Base-by-base conservation (phyloP, 2,329 filamentous ascomycete species). In the Fusarium sulawesiense region DNA sequence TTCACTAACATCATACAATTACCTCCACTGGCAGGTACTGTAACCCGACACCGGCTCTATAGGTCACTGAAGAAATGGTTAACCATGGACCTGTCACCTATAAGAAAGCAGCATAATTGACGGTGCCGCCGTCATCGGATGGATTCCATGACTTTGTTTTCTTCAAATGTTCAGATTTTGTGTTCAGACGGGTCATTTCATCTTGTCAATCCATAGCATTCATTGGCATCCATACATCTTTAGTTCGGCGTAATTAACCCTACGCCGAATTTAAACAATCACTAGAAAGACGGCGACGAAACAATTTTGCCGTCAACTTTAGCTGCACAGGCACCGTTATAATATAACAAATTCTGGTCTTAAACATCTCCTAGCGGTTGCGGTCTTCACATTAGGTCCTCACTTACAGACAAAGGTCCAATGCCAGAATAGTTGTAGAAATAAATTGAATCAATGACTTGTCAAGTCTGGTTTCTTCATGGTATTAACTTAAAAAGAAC, bases 401-500 rank as follows among this genome's bases (percentile, higher is more conserved):
- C 32, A 27, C 23, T 41, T 29, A 21, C 16, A 25, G 21, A 27
- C 10, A 23, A 25, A 7, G 32, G 27, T 9, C 16, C 10, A 13
- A 10, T 42, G 27, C 21, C 30, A 29, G 44, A 48, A 30, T 23
- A 12, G n/a, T 42, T 7, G 32, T 23, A 23, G 48, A 64, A 41
- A 51, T 57, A 32, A 68, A 50, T 32, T 57, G 47, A 54, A 64
- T 51, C 50, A 56, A 68, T 23, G 50, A 50, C 46, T 45, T 51
- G 6, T 40, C 20, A 47, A 56, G 64, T 49, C 56, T 48, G 40
- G 46, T 42, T n/a, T 21, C 46, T 55, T 71, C 37, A 53, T 56
- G 64, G 45, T 68, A 71, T 71, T 69, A 71, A 71, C 60, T 68
- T 58, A 58, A 66, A 61, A 62, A 50, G 27, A 61, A 23, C 40